These are phyloP conservation scores for Pleomassaria siparia DNA, from an alignment of 2,329 filamentous ascomycete species.

Conservation along the genomic window DNA sequence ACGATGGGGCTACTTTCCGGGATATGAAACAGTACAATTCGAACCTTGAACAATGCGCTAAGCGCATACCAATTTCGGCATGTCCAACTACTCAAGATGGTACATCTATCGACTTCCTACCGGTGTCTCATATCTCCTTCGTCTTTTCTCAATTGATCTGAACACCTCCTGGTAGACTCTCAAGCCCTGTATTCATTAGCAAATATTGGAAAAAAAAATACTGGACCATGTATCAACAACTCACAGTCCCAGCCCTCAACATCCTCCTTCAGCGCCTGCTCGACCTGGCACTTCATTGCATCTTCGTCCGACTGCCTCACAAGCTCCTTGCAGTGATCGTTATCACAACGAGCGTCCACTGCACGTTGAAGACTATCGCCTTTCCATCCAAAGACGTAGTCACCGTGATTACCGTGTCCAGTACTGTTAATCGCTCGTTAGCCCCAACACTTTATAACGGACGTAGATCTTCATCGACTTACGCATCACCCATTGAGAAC, in stretches of 20 bases:
- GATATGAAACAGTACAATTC: too few relatives aligned
- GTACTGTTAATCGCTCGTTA: slow-evolving; percentile 20
- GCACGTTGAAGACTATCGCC: slow-evolving; percentile 32
- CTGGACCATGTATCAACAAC: slow-evolving; percentile 1
- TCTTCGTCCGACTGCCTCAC: slow-evolving; percentile 29
- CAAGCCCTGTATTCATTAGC: slow-evolving; percentile 12
- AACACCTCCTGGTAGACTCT: slow-evolving; percentile 22
- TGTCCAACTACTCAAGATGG: too few relatives aligned
- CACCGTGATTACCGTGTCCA: slow-evolving; percentile 51
- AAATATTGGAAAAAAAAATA: background rate
- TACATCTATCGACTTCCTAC: too few relatives aligned
- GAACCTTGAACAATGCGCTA: too few relatives aligned
- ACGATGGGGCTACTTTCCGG: too few relatives aligned
- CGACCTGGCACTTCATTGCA: slow-evolving; percentile 29
- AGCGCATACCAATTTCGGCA: too few relatives aligned
- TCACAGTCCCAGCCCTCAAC: slow-evolving; percentile 24
- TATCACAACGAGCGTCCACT: slow-evolving; percentile 28
- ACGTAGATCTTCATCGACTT: slow-evolving; percentile 4
- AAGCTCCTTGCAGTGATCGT: slow-evolving; percentile 28
- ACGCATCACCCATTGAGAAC: slow-evolving; percentile 35
- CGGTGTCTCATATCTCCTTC: too few relatives aligned
- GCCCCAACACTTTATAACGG: background rate
- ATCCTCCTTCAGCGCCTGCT: slow-evolving; percentile 33
- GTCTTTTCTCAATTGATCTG: slow-evolving; percentile 16
- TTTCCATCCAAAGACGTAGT: slow-evolving; percentile 54